phyloP scores from a whole-genome alignment of 73 alveolate genomes.

The Diophrys appendiculata region DNA sequence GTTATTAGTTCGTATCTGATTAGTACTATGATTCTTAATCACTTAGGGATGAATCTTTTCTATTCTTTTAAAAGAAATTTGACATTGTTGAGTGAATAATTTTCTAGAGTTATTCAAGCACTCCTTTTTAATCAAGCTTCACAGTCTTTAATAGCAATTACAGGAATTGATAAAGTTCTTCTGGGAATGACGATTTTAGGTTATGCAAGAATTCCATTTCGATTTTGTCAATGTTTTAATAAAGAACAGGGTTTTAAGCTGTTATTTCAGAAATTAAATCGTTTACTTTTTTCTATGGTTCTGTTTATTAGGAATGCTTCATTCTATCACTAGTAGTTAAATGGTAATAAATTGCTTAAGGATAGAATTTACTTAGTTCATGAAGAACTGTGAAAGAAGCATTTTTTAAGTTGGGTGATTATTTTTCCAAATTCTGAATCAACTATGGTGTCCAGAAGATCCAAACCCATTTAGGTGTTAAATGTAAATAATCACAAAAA shows the following conservation, averaged over 20 bases:
- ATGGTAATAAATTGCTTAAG: constrained; percentile 32
- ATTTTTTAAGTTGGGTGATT: background rate
- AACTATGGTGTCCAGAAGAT: constrained; percentile 52
- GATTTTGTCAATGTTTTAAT: constrained; percentile 16
- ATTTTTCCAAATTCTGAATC: background rate
- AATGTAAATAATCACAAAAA: background rate
- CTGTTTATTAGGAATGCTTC: background rate
- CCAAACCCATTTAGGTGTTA: constrained; percentile 53
- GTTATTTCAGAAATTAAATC: background rate
- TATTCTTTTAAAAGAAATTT: background rate
- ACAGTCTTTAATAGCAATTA: background rate
- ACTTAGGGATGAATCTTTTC: background rate
- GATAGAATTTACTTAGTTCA: constrained; percentile 22
- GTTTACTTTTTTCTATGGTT: background rate
- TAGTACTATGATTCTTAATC: too few species aligned
- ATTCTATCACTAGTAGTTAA: background rate
- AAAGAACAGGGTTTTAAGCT: background rate
- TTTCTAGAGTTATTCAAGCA: background rate
- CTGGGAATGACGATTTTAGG: constrained; percentile 26
- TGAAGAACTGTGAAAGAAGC: background rate
- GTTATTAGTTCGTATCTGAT: background rate
- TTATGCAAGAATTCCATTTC: constrained; percentile 17
- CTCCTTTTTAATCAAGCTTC: background rate
- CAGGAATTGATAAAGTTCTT: constrained; percentile 18
- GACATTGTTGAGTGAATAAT: background rate